phyloP scores from a whole-genome alignment of 2,329 filamentous ascomycete genomes.

The Clonostachys sp. region DNA sequence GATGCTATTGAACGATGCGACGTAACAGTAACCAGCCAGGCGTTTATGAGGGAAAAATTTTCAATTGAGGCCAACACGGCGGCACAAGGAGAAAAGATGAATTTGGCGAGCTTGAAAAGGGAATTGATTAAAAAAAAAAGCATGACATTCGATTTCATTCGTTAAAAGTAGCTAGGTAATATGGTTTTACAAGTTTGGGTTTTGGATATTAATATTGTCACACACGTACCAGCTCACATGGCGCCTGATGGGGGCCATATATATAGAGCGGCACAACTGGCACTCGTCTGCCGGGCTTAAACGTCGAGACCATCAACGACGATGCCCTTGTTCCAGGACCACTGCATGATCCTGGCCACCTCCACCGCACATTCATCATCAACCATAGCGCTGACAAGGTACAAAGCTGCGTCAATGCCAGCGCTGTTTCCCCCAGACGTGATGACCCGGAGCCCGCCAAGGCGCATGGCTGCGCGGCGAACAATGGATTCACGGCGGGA shows the following conservation, averaged over 20 bases:
- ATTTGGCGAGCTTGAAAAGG: no score
- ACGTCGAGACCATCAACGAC: slow-evolving; percentile 84
- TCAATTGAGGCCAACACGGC: no score
- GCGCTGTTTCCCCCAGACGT: slow-evolving; percentile 75
- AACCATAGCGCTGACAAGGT: slow-evolving; percentile 79
- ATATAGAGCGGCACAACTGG: background rate
- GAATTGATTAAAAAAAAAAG: no score
- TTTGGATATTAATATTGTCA: background rate
- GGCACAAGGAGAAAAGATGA: no score
- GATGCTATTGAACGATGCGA: no score
- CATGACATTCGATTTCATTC: no score
- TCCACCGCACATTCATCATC: slow-evolving; percentile 72
- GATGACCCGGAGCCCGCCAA: slow-evolving; percentile 67
- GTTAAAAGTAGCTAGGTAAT: no score
- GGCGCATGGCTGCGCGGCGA: slow-evolving; percentile 70
- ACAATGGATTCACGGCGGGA: slow-evolving; percentile 74
- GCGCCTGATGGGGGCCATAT: background rate
- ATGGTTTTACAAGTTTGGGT: no score
- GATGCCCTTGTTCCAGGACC: slow-evolving; percentile 81
- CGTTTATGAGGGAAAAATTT: no score
- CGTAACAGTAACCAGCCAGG: no score
- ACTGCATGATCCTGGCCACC: slow-evolving; percentile 71
- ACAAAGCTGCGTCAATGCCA: slow-evolving; percentile 79
- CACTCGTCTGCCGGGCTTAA: slow-evolving; percentile 30
- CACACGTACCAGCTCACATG: background rate